These are phyloP conservation scores for Termitomyces sp. DNA, from an alignment of 768 basidiomycete genomes.

Conservation along the genomic window DNA sequence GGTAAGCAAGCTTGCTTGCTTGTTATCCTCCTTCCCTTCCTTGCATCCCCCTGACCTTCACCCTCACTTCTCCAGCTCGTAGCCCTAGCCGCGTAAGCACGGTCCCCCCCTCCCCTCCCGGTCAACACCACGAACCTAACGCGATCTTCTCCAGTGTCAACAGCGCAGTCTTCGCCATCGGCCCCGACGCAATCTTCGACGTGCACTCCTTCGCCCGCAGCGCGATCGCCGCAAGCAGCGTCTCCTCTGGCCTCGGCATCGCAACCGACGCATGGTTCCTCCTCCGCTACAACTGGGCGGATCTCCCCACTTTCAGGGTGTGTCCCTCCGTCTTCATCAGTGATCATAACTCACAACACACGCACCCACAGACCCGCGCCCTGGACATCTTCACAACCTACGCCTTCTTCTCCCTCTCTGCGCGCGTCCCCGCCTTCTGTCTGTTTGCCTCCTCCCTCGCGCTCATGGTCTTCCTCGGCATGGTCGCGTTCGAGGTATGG, in stretches of 20 bases:
- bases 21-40: not conserved
- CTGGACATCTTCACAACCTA: conserved; percentile 56
- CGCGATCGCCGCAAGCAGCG: conserved; percentile 53
- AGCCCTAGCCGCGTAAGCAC: conserved; percentile 51
- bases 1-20: conserved; percentile 35
- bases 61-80: conserved; percentile 37
- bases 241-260: conserved; percentile 63
- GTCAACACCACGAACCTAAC: not conserved
- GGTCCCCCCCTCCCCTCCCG: not conserved
- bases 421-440: conserved; percentile 60
- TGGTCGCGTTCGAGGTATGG: conserved; percentile 63
- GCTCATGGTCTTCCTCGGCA: conserved; percentile 55
- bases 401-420: conserved; percentile 66
- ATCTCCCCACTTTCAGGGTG: conserved; percentile 51
- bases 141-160: conserved; percentile 28
- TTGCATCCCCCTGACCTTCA: not conserved
- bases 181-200: conserved; percentile 44
- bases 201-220: conserved; percentile 42
- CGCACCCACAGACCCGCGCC: conserved; percentile 35
- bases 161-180: conserved; percentile 63
- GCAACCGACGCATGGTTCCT: conserved; percentile 63
- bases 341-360: not conserved
- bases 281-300: conserved; percentile 53
- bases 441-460: conserved; percentile 54
- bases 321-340: not conserved